Evolutionary conservation across 495 filamentous ascomycete species (phyloP), one percentile per base, ranked within the genome.

Genomic region (Melanomma pulvis-pyrius): DNA sequence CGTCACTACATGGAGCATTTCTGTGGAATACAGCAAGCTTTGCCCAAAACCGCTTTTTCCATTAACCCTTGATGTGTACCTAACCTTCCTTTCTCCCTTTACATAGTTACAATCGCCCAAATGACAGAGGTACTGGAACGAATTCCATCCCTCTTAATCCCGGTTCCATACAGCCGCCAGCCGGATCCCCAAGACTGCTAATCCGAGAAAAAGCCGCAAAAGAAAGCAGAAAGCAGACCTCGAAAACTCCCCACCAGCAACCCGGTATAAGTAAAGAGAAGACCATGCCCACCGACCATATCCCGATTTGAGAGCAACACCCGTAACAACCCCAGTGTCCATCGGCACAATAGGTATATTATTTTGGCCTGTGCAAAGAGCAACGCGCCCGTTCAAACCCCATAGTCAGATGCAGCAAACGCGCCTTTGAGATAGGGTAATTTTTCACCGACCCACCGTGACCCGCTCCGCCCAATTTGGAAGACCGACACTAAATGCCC

Each of bases 401-500:
- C 46, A 15, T 25, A 29, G 59, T 53, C 30, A 58, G 63, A 62
- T 63, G 64, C 61, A 60, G 50, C 34, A 54, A 62, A 58, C 39
- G 32, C 58, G 59, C 61, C 46, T 26, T n/a, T 52, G 46, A 57
- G 59, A 67, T 46, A 30, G 44, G 59, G 46, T 54, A 56, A 39
- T 59, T 70, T 68, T 69, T 59, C 58, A 71, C 67, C 68, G 55
- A 67, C 64, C 69, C 44, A 39, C 50, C 55, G 29, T 59, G 36
- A 61, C 69, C 66, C 58, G 70, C 65, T 60, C 70, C 60, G 39
- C 61, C 66, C 70, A 66, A 60, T 66, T 61, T 68, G 64, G 63
- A 68, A 71, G 59, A 71, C 61, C 67, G 67, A 70, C 59, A 61
- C 63, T 30, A 26, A 57, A 73, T 73, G 68, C 71, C 68, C 71